phyloP scores from a whole-genome alignment of 306 rosid genomes.

The Cucurbita argyrosperma region DNA sequence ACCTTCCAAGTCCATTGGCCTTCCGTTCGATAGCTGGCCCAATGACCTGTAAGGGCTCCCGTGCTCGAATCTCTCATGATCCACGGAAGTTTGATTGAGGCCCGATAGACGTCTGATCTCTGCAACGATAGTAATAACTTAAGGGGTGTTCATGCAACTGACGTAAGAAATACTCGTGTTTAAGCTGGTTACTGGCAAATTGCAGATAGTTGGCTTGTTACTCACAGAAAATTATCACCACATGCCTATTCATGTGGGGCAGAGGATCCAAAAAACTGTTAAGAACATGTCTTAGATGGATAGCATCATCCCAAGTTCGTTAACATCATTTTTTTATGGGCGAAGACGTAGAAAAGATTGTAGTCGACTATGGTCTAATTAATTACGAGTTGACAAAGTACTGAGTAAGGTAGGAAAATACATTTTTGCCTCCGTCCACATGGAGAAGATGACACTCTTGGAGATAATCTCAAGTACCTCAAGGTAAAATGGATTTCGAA shows the following conservation, averaged over 20 bases:
- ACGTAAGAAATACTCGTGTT: neutral
- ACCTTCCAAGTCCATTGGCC: conserved; percentile 63
- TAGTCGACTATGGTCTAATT: neutral
- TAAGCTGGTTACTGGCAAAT: neutral
- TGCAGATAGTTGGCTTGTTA: neutral
- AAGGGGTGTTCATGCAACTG: neutral
- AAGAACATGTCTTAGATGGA: neutral
- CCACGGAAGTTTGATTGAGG: conserved; percentile 41
- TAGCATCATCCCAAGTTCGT: neutral
- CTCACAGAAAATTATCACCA: neutral
- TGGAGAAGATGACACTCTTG: neutral
- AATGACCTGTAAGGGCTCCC: conserved; percentile 59
- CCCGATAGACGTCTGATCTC: conserved; percentile 61
- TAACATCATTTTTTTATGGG: neutral
- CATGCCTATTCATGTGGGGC: neutral
- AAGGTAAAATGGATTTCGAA: neutral
- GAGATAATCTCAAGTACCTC: neutral
- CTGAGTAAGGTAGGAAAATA: neutral
- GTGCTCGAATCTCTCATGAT: conserved; percentile 53
- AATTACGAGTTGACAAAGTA: neutral
- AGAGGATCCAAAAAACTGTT: neutral
- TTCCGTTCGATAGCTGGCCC: conserved; percentile 35
- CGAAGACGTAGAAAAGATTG: neutral
- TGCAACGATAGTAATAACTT: conserved; percentile 13
- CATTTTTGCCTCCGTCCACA: neutral